These are phyloP conservation scores for Leucocoprinus leucothites DNA, from an alignment of 768 basidiomycete genomes.

Conservation along the genomic window DNA sequence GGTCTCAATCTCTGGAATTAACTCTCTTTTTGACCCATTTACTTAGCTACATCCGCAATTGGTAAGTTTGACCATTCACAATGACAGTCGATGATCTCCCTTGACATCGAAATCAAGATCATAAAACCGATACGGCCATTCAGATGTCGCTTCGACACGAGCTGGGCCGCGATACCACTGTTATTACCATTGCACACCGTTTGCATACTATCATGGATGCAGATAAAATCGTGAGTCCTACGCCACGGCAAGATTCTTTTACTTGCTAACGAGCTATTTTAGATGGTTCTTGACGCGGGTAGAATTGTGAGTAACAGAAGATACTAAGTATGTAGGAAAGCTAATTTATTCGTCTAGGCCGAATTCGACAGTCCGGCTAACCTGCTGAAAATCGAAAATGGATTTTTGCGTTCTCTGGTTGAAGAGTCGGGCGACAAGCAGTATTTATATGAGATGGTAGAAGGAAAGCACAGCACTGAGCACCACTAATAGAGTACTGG, in stretches of 20 bases:
- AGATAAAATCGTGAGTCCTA: slow-evolving; percentile 39
- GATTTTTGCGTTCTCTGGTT: slow-evolving; percentile 51
- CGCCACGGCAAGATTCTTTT: not conserved
- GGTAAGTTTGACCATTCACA: slow-evolving; percentile 22
- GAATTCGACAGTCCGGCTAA: slow-evolving; percentile 39
- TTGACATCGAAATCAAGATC: slow-evolving; percentile 29
- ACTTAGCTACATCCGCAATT: slow-evolving; percentile 37
- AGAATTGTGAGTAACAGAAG: slow-evolving; percentile 12
- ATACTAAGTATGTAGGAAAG: not conserved
- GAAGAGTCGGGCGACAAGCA: slow-evolving; percentile 58
- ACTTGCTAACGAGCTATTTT: not conserved
- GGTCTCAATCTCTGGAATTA: not conserved
- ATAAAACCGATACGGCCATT: slow-evolving; percentile 62
- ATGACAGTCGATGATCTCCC: not conserved
- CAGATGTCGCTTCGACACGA: slow-evolving; percentile 66
- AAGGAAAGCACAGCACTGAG: slow-evolving; percentile 12
- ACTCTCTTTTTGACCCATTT: slow-evolving; percentile 10
- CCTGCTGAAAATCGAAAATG: slow-evolving; percentile 48
- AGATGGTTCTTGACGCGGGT: slow-evolving; percentile 20
- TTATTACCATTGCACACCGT: slow-evolving; percentile 66
- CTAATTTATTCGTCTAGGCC: not conserved
- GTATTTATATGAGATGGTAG: slow-evolving; percentile 42
- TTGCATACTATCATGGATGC: slow-evolving; percentile 65
- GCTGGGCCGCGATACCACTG: slow-evolving; percentile 52
- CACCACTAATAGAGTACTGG: too few species aligned